Percentiles rank a stretch among this genome's conserved stretches.
These are phyloP conservation scores for Daldinia vernicosa DNA, from an alignment of 495 filamentous ascomycete genomes.

Conservation along the genomic window DNA sequence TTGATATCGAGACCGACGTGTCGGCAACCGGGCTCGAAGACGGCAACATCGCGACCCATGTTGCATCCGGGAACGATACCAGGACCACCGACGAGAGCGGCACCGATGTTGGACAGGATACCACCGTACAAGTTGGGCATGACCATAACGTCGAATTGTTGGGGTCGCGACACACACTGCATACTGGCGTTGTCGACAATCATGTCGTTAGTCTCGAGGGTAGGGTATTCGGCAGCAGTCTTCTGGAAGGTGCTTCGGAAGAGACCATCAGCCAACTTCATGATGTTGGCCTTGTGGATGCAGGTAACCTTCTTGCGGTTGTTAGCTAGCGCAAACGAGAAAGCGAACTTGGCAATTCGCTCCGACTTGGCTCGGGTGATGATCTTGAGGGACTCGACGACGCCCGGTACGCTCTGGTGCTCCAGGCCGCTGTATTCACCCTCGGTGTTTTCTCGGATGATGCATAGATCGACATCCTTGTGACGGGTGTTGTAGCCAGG, in stretches of 20 bases:
- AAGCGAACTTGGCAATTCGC: slow-evolving; percentile 98
- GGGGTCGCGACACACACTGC: slow-evolving; percentile 94
- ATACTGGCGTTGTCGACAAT: slow-evolving; percentile 99
- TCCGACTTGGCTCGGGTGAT: slow-evolving; percentile 98
- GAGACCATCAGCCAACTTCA: slow-evolving; percentile 98
- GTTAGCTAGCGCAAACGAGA: slow-evolving; percentile 96
- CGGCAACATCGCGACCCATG: slow-evolving; percentile 97
- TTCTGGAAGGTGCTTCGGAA: slow-evolving; percentile 97
- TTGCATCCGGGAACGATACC: slow-evolving; percentile 98
- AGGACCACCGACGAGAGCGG: slow-evolving; percentile 96
- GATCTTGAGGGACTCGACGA: slow-evolving; percentile 99
- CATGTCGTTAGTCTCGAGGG: slow-evolving; percentile 95
- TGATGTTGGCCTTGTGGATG: slow-evolving; percentile 99
- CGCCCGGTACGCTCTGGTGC: slow-evolving; percentile 95
- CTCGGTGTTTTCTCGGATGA: slow-evolving; percentile 99
- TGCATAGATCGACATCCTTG: slow-evolving; percentile 95
- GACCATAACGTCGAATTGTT: slow-evolving; percentile 99
- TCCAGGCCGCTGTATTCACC: slow-evolving; percentile 98
- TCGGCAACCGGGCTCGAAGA: slow-evolving; percentile 98
- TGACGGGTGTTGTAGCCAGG: slow-evolving; percentile 97
- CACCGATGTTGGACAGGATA: slow-evolving; percentile 98
- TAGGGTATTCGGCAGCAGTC: slow-evolving; percentile 91
- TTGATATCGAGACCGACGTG: slow-evolving; percentile 99
- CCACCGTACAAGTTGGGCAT: slow-evolving; percentile 99
- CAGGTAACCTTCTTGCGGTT: slow-evolving; percentile 98